Evolutionary conservation across 495 filamentous ascomycete species (phyloP), one percentile per base, ranked within the genome.

Genomic region (Elaphomyces granulatus): DNA sequence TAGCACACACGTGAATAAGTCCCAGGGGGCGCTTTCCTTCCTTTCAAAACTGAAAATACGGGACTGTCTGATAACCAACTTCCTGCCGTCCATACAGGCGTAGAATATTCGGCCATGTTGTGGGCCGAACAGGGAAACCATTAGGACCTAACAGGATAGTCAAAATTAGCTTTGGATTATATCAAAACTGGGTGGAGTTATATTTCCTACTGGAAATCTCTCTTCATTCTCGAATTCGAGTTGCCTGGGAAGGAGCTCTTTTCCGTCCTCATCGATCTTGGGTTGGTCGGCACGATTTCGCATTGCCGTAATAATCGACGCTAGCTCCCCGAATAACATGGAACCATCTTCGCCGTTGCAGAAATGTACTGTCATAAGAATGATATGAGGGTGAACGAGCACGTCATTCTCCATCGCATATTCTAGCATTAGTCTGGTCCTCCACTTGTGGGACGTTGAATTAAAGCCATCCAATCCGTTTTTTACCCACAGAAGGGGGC

Each of bases 101-200:
- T 45, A 45, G 1, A 30, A 31, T 6, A 48, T 38, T 19, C 46
- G 28, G 3, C 33, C 43, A 40, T 49, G 43, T 31, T 45, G 46
- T 1, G 36, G 15, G 12, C 43, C 46, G 4, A 49, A 12, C 6
- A 28, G 15, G 6, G 40, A 42, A 20, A 42, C 31, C 32, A 42
- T 37, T 2, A 42, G 32, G 30, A 42, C 32, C 31, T 41, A 41
- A n/a, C n/a, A n/a, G n/a, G 16, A 37, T 8, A 12, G 23, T 37
- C 23, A 20, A 37, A 20, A 20, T 37, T 0, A 8, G 1, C 15
- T 37, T 9, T 20, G 16, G 14, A n/a, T 12, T n/a, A 12, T 37
- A 37, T 3, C n/a, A n/a, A n/a, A n/a, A n/a, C n/a, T n/a, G n/a
- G n/a, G n/a, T n/a, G 15, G 15, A 0, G 36, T 8, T 12, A 20